phyloP scores from a whole-genome alignment of 768 basidiomycete genomes.

The Russula abietina region DNA sequence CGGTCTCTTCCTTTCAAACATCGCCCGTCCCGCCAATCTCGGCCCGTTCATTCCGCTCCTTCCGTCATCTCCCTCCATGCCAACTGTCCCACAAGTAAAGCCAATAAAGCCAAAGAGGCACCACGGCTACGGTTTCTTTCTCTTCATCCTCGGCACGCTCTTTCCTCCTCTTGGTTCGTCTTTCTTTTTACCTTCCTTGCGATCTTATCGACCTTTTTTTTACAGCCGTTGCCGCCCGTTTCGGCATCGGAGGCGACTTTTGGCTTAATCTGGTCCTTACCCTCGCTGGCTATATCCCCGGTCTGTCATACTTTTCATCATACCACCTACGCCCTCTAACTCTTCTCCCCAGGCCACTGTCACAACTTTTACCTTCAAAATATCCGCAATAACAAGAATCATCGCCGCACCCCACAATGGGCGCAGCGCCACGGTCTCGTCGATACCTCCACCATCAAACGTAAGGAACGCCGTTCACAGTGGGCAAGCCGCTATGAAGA shows the following conservation, averaged over 20 bases:
- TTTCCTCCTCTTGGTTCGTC: constrained; percentile 82
- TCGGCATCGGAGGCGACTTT: constrained; percentile 88
- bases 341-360: constrained; percentile 54
- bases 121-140: constrained; percentile 74
- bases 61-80: neutral
- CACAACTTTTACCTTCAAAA: constrained; percentile 98
- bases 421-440: constrained; percentile 85
- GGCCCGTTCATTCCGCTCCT: neutral
- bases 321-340: neutral
- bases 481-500: constrained; percentile 89
- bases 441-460: constrained; percentile 67
- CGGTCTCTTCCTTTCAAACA: too few species aligned
- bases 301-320: constrained; percentile 35
- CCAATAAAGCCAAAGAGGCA: constrained; percentile 58
- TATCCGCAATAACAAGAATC: constrained; percentile 91
- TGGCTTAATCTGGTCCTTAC: constrained; percentile 85
- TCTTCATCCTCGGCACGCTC: constrained; percentile 85
- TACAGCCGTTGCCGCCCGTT: constrained; percentile 86
- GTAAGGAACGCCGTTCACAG: constrained; percentile 73
- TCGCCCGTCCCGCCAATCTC: neutral
- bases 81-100: constrained; percentile 8
- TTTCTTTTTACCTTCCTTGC: constrained; percentile 7
- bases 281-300: constrained; percentile 88
- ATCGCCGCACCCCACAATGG: constrained; percentile 94
- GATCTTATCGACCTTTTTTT: constrained; percentile 6